Percentiles rank a stretch among this genome's conserved stretches.
Evolutionary conservation across 495 filamentous ascomycete species (phyloP).

Genomic region (Endocarpon pusillum): DNA sequence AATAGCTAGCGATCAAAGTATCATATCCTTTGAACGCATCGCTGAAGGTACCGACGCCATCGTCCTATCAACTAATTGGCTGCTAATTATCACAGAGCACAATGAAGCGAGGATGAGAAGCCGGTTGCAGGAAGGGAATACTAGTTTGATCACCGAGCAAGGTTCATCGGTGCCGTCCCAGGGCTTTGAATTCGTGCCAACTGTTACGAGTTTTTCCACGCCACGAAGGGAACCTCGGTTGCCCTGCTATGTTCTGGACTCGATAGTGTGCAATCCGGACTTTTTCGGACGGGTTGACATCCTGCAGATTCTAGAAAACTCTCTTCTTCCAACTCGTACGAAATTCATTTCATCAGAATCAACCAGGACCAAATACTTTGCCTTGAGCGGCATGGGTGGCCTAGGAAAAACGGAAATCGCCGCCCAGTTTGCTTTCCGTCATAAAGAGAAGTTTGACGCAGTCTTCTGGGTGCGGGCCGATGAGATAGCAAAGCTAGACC

Average conservation of each 20-base stretch:
- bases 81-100: too few relatives aligned
- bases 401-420: slow-evolving; percentile 27
- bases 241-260: slow-evolving; percentile 11
- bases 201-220: slow-evolving; percentile 7
- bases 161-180: too few relatives aligned
- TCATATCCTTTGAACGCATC: slow-evolving; percentile 8
- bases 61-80: too few relatives aligned
- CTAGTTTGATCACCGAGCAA: too few relatives aligned
- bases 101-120: too few relatives aligned
- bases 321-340: slow-evolving; percentile 10
- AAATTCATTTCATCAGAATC: slow-evolving; percentile 5
- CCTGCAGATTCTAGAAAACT: slow-evolving; percentile 11
- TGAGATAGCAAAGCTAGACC: slow-evolving; percentile 14
- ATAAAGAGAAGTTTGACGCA: slow-evolving; percentile 18
- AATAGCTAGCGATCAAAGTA: slow-evolving; percentile 7
- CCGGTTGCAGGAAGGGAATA: too few relatives aligned
- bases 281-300: slow-evolving; percentile 18
- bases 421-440: slow-evolving; percentile 13
- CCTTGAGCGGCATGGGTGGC: slow-evolving; percentile 21
- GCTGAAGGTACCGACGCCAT: slow-evolving; percentile 9
- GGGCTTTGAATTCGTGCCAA: too few relatives aligned
- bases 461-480: slow-evolving; percentile 27
- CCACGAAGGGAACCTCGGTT: slow-evolving; percentile 5
- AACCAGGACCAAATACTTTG: slow-evolving; percentile 10
- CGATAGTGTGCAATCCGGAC: slow-evolving; percentile 9